A percentile compares a stretch with the other conserved stretches of the same genome.
phyloP scores from a whole-genome alignment of 192 early-diverging fungal genomes.

The Pilaira anomala region DNA sequence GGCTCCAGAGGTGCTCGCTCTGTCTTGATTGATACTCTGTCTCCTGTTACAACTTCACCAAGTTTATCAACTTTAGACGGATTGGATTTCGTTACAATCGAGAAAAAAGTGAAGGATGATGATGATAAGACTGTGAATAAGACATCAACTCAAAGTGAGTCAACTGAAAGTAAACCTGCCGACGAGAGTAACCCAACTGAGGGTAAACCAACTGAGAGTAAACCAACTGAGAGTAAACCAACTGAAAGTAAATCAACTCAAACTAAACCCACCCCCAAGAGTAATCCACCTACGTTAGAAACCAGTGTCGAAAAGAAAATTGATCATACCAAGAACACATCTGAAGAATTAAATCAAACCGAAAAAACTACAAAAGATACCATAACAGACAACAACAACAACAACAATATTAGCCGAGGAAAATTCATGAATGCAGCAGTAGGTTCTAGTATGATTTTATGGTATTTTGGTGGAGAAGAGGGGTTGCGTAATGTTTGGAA shows the following conservation, averaged over 20 bases:
- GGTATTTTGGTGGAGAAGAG: conserved; percentile 17
- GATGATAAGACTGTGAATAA: too few relatives aligned
- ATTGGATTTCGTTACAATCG: background rate
- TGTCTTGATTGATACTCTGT: background rate
- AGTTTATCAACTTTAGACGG: background rate
- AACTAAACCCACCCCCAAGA: too few relatives aligned
- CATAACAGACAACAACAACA: background rate
- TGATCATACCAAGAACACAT: too few relatives aligned
- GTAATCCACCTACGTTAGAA: too few relatives aligned
- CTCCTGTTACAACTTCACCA: background rate
- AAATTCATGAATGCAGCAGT: background rate
- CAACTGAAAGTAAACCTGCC: too few relatives aligned
- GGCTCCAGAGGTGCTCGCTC: conserved; percentile 11
- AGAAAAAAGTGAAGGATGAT: background rate
- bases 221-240: too few relatives aligned
- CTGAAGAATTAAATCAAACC: too few relatives aligned
- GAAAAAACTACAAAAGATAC: background rate
- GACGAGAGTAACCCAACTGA: too few relatives aligned
- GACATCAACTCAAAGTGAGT: too few relatives aligned
- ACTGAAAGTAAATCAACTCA: too few relatives aligned
- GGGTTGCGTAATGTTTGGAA: background rate
- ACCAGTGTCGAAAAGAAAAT: too few relatives aligned
- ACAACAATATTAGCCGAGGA: background rate
- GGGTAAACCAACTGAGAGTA: too few relatives aligned
- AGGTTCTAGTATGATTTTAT: conserved; percentile 9